Evolutionary conservation across 108 stramenopile genomes (phyloP), one percentile per base, ranked within the genome.

Genomic region (Nitzschia inconspicua): DNA sequence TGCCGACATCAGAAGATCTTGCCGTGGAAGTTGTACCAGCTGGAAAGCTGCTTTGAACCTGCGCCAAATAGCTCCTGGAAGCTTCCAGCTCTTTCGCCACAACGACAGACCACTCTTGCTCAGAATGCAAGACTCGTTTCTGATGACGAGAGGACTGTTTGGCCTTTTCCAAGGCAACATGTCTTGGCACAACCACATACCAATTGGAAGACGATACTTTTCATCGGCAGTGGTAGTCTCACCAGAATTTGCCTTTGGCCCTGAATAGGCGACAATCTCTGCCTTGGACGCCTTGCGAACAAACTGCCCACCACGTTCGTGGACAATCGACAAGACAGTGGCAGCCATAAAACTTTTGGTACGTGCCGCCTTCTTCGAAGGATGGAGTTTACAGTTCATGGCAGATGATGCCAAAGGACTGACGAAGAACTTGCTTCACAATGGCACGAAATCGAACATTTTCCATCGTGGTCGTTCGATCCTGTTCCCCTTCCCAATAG

Each of bases 401-500:
- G 16, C 44, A 14, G 44, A 46, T n/a, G n/a, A n/a, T n/a, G n/a
- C n/a, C n/a, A n/a, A n/a, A n/a, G n/a, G n/a, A n/a, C 44, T 6
- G 9, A 9, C 7, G 6, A 9, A n/a, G 6, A 9, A 50, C 25
- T 26, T 55, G 27, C 34, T 32, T 31, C 5, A 60, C 46, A 10
- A 42, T 6, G 4, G 31, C 6, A 18, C 60, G 39, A 26, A 60
- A 60, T 9, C 39, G 44, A 23, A 40, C 14, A 27, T 60, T 60
- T 3, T n/a, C 60, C 60, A 5, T 25, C 25, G 43, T 32, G 43
- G n/a, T 60, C 60, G 20, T 60, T 47, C 19, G 46, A 36, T 34
- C 60, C 46, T 4, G 44, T 60, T 3, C 60, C 60, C 11, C 60
- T 23, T 23, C 60, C 60, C 41, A 58, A 26, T 23, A 58, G 18